A percentile compares a stretch with the other conserved stretches of the same genome.
Conservation (phyloP, 2,329 filamentous ascomycete species). For the Cladosporium sp. region DNA sequence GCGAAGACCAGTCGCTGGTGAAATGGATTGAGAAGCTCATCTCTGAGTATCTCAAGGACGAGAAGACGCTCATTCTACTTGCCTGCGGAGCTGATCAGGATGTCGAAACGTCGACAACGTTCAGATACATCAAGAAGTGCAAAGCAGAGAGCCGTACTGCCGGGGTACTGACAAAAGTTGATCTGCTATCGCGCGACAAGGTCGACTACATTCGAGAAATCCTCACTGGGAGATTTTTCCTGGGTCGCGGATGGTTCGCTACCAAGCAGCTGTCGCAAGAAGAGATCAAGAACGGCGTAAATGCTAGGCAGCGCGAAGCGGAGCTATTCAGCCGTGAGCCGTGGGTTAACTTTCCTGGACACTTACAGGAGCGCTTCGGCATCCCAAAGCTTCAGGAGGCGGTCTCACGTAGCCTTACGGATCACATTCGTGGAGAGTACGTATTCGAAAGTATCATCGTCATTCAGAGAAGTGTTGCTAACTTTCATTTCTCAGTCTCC, state of each 20-base stretch:
- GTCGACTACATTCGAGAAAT: conserved; percentile 16
- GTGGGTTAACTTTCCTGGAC: conserved; percentile 43
- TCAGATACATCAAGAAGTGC: conserved; percentile 51
- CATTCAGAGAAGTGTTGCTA: neutral
- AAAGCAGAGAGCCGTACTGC: conserved; percentile 41
- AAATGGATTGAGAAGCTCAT: conserved; percentile 68
- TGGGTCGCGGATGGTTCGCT: conserved; percentile 75
- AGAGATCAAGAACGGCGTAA: conserved; percentile 41
- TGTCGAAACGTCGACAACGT: conserved; percentile 67
- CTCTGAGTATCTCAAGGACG: conserved; percentile 61
- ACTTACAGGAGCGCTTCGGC: conserved; percentile 46
- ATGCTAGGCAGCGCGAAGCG: conserved; percentile 47
- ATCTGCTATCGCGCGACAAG: conserved; percentile 53
- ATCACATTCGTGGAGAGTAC: conserved; percentile 37
- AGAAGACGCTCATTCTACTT: conserved; percentile 70
- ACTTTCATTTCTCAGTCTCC: conserved; percentile 21
- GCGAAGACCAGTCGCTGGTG: conserved; percentile 62
- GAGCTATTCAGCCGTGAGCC: conserved; percentile 46
- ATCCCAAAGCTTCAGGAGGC: conserved; percentile 46
- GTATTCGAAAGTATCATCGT: conserved; percentile 14
- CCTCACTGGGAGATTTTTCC: conserved; percentile 57
- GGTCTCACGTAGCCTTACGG: conserved; percentile 46
- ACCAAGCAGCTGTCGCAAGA: conserved; percentile 58
- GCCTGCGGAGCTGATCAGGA: conserved; percentile 75
- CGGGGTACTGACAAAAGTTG: conserved; percentile 76